These are phyloP conservation scores for Stagonosporopsis vannaccii DNA, from an alignment of 2,329 filamentous ascomycete species.

Conservation along the genomic window DNA sequence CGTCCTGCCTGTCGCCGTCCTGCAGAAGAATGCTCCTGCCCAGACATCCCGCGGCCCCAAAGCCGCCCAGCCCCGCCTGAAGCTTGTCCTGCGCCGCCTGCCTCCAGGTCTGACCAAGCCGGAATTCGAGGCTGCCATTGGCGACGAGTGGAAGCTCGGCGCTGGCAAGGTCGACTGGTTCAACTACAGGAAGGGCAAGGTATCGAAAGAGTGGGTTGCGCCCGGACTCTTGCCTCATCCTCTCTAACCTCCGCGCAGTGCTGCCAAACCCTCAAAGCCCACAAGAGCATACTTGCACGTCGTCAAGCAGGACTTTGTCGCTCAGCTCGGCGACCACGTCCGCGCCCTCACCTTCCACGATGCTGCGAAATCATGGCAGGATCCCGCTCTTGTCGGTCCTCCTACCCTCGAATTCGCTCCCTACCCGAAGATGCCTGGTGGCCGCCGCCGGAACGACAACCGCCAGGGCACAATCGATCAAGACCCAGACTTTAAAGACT, in stretches of 20 bases:
- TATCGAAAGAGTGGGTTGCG: conserved; percentile 79
- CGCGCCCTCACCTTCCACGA: conserved; percentile 78
- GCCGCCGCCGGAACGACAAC: conserved; percentile 77
- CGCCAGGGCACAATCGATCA: conserved; percentile 96
- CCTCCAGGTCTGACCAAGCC: conserved; percentile 82
- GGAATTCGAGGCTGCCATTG: conserved; percentile 77
- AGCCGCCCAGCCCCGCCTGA: conserved; percentile 70
- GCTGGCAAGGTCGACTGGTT: conserved; percentile 86
- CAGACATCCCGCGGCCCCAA: conserved; percentile 46
- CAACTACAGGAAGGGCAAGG: conserved; percentile 74
- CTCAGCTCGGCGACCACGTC: conserved; percentile 73
- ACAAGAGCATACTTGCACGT: conserved; percentile 85
- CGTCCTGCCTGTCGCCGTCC: conserved; percentile 47
- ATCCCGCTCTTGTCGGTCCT: conserved; percentile 75
- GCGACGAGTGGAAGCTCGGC: conserved; percentile 82
- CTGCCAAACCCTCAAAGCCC: conserved; percentile 82
- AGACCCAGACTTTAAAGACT: conserved; percentile 93
- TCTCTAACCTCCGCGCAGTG: conserved; percentile 28
- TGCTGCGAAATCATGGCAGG: conserved; percentile 76
- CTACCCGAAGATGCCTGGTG: conserved; percentile 81
- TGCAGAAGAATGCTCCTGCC: conserved; percentile 46
- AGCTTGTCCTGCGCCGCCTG: conserved; percentile 83
- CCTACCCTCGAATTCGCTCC: conserved; percentile 82
- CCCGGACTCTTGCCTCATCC: background rate
- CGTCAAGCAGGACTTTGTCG: conserved; percentile 72